Evolutionary conservation across 2,329 filamentous ascomycete species (phyloP), one percentile per base, ranked within the genome.

Genomic region (Trichoderma polysporum): DNA sequence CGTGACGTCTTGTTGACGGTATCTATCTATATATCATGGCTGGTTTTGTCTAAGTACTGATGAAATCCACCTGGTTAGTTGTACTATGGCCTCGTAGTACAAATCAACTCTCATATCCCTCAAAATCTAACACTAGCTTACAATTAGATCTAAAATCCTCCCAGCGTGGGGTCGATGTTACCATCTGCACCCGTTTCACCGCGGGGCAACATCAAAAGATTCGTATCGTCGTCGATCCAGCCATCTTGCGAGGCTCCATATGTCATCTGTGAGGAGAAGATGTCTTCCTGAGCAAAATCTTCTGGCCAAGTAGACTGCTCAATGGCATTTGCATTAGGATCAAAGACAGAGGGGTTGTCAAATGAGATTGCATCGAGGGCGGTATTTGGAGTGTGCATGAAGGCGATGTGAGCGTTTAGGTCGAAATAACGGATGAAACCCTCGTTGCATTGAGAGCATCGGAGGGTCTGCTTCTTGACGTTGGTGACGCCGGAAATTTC

Each of bases 361-460:
- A 45, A 63, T 2, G 49, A 12, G n/a, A 35, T 22, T 13, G 56
- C 1, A 9, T 58, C 37, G 37, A 22, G 15, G 10, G 56, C 33
- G 59, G 33, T n/a, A n/a, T 25, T 53, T 25, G 35, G 9, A 4
- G 19, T n/a, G 72, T 62, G 74, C 57, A 76, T 77, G 65, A 73
- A 76, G 74, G 35, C 61, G 2, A 84, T 62, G 70, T 88, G 85
- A 2, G 76, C 70, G 50, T 83, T 76, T 10, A 86, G 77, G 62
- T 87, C 85, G 68, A 82, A 79, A 66, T 83, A 80, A 35, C 85
- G 82, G 45, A 80, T 76, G 69, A 87, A 87, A 17, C 77, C 79
- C 37, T 80, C 75, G 7, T 70, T 66, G 68, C 85, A 88, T 17
- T 80, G 79, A 1, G 79, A 73, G 64, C 85, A 88, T 4, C 73